Percentiles rank a stretch among this genome's conserved stretches.
Conservation (phyloP, 257 asterid species). For the Solanum chmielewskii region DNA sequence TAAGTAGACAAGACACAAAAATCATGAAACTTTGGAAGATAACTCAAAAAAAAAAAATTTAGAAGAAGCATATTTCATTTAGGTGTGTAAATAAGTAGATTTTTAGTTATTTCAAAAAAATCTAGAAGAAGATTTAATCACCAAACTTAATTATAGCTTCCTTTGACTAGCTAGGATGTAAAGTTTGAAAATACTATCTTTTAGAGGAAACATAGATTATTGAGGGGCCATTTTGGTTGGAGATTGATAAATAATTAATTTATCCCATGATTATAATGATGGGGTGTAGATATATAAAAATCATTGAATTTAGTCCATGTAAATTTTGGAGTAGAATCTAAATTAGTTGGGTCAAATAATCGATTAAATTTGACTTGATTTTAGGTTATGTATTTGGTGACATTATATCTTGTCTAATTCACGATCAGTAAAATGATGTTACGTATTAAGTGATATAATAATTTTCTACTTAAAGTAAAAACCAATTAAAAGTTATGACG, state of each 20-base stretch:
- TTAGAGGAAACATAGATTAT: not conserved
- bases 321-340: too few relatives aligned
- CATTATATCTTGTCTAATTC: not conserved
- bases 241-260: too few relatives aligned
- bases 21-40: not conserved
- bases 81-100: not conserved
- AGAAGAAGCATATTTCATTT: not conserved
- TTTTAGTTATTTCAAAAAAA: not conserved
- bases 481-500: not conserved
- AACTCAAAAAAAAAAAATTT: not conserved
- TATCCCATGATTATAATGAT: not conserved
- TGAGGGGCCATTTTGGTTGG: not conserved
- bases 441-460: too few relatives aligned
- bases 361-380: too few relatives aligned
- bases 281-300: not conserved
- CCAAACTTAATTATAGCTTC: not conserved
- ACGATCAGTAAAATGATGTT: not conserved
- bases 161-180: not conserved
- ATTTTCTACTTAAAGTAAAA: not conserved
- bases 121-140: not conserved
- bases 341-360: not conserved
- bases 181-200: not conserved
- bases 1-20: not conserved
- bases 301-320: not conserved
- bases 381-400: not conserved